phyloP scores from a whole-genome alignment of 352 stramenopile species.

The Phytophthora litchii region DNA sequence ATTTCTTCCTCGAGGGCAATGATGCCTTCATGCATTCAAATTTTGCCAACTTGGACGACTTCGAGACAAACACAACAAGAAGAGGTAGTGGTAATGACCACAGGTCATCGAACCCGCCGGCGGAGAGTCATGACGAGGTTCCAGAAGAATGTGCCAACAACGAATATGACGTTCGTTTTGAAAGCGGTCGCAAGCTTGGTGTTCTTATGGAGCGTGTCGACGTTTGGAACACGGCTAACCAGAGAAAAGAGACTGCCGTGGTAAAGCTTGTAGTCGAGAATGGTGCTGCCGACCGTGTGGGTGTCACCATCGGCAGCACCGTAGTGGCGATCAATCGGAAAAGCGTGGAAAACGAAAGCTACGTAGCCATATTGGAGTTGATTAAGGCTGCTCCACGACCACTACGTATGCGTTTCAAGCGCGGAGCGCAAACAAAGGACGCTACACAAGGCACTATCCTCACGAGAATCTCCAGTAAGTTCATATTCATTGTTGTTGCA shows the following conservation, averaged over 20 bases:
- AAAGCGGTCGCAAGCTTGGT: constrained; percentile 76
- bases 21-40: constrained; percentile 67
- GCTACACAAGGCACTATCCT: constrained; percentile 71
- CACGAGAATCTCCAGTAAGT: constrained; percentile 81
- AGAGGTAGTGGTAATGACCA: constrained; percentile 13
- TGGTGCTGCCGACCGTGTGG: constrained; percentile 69
- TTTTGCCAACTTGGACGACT: constrained; percentile 74
- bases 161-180: constrained; percentile 83
- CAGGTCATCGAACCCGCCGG: constrained; percentile 17
- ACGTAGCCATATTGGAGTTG: constrained; percentile 71
- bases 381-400: constrained; percentile 81
- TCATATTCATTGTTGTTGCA: background rate
- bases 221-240: constrained; percentile 61
- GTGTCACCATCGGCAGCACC: constrained; percentile 67
- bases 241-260: constrained; percentile 66
- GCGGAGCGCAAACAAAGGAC: constrained; percentile 68
- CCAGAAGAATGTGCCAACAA: constrained; percentile 45
- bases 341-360: constrained; percentile 59
- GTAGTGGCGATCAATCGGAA: constrained; percentile 78
- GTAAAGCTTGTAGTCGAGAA: constrained; percentile 87
- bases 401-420: constrained; percentile 76
- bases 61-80: constrained; percentile 18
- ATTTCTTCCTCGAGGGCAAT: constrained; percentile 71
- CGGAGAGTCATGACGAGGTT: constrained; percentile 23
- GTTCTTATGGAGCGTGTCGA: constrained; percentile 85